Evolutionary conservation across 208 protist genomes (phyloP), one percentile per base, ranked within the genome.

Genomic region (Balamuthia mandrillaris): DNA sequence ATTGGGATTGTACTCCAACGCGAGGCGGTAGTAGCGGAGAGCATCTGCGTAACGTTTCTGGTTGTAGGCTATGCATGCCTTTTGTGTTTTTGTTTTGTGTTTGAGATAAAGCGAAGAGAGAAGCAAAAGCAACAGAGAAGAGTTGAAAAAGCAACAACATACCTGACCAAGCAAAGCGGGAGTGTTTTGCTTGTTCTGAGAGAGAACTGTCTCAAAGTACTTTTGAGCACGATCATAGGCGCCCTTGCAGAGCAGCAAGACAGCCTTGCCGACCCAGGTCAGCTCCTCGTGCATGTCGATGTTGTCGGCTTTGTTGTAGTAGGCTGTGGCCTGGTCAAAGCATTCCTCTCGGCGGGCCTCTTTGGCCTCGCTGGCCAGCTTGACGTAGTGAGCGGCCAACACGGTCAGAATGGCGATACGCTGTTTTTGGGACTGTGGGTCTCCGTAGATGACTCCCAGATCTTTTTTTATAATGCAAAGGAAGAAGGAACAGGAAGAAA

Each of bases 381-480:
- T 52, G 21, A 81, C 83, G 63, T 87, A 88, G 45, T 88, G 83
- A 33, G 33, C 41, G 14, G 85, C 84, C 31, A 88, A 44, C n/a
- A 81, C 70, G 66, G 85, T 88, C 6, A 90, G 70, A 37, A 90
- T 88, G 29, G 85, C 63, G n/a, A 90, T 86, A 51, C 79, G 61
- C 27, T 87, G 82, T 2, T 54, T 49, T 39, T 88, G 85, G 4
- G 45, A 78, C 35, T 90, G 79, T 47, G 33, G 39, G 58, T 88
- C 54, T 41, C 75, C 35, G 31, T 75, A 42, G 31, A 3, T 35
- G 3, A 12, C 60, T 18, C 3, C 12, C 3, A 21, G 10, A 31
- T 21, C n/a, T 29, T 9, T 29, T 29, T 10, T 63, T 29, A 63
- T 18, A 18, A 6, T 63, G 24, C 56, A 10, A 18, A 6, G 6